Evolutionary conservation across 495 filamentous ascomycete species (phyloP).

Genomic region (Podospora bellae-mahoneyi): DNA sequence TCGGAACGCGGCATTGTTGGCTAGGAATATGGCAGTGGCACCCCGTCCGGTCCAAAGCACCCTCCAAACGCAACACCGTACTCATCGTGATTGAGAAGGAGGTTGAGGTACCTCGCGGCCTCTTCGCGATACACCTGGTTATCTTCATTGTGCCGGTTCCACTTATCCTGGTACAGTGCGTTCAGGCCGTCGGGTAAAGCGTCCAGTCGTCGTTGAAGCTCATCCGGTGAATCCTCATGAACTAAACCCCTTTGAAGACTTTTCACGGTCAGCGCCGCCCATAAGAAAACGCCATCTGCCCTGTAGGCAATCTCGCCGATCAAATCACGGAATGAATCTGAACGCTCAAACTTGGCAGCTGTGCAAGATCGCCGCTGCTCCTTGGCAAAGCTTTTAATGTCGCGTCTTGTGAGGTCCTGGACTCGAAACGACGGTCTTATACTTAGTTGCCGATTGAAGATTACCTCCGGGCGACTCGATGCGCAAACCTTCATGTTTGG

Average conservation of each 20-base stretch:
- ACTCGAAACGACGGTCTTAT: too few relatives aligned
- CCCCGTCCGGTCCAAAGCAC: too few relatives aligned
- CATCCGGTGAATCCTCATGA: not conserved
- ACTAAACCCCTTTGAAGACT: not conserved
- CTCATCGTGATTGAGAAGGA: not conserved
- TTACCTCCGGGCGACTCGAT: not conserved
- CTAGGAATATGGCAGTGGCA: too few relatives aligned
- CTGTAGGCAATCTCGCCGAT: not conserved
- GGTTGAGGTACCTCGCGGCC: not conserved
- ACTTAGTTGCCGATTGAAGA: not conserved
- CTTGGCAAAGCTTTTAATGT: too few relatives aligned
- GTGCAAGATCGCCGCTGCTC: not conserved
- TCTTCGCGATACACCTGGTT: not conserved
- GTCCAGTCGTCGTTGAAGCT: not conserved
- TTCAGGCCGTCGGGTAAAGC: not conserved
- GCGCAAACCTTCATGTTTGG: not conserved
- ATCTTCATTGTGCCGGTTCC: not conserved
- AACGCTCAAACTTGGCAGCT: not conserved
- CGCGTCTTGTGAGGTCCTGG: too few relatives aligned
- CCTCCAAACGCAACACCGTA: too few relatives aligned
- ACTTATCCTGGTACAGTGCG: not conserved
- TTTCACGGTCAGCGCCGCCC: not conserved
- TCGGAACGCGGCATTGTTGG: too few relatives aligned
- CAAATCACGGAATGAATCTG: not conserved
- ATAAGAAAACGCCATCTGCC: constrained; percentile 5